Conservation (phyloP, 1,284 basidiomycete genomes). For the Cryptococcus sp. region DNA sequence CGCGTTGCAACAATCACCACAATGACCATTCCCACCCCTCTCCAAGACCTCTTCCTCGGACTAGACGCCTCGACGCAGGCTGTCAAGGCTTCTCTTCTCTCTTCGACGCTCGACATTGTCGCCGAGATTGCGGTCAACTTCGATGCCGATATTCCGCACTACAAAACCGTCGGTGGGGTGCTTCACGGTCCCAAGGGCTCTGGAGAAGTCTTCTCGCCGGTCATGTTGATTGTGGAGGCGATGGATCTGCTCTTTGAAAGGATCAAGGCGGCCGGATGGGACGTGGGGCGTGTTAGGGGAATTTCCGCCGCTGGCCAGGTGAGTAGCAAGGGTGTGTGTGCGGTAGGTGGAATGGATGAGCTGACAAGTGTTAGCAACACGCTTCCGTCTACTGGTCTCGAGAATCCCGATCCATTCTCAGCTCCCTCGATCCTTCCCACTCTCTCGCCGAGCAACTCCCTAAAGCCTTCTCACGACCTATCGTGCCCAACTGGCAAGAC, state of each 20-base stretch:
- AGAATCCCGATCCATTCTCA: conserved; percentile 54
- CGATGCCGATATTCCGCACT: conserved; percentile 68
- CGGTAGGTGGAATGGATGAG: not conserved
- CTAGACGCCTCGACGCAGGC: conserved; percentile 84
- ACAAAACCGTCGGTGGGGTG: conserved; percentile 68
- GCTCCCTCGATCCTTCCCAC: conserved; percentile 53
- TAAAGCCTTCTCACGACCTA: conserved; percentile 62
- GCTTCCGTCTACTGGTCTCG: conserved; percentile 81
- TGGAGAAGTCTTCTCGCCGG: conserved; percentile 69
- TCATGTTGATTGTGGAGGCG: conserved; percentile 77
- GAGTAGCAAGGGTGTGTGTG: conserved; percentile 9
- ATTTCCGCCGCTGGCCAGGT: conserved; percentile 41
- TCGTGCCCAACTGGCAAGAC: conserved; percentile 88
- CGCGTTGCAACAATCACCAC: not conserved
- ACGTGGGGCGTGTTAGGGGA: conserved; percentile 24
- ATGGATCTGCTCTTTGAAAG: conserved; percentile 69
- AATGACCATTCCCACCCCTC: not conserved
- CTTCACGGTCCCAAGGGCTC: conserved; percentile 60
- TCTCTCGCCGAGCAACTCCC: conserved; percentile 50
- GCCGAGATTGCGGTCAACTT: conserved; percentile 73
- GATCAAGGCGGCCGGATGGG: conserved; percentile 56
- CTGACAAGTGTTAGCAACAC: conserved; percentile 61
- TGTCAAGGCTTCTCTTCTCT: conserved; percentile 63
- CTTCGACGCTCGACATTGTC: conserved; percentile 57
- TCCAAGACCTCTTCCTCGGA: conserved; percentile 64